Conservation (phyloP, 495 filamentous ascomycete species). For the Talaromyces thailandensis region DNA sequence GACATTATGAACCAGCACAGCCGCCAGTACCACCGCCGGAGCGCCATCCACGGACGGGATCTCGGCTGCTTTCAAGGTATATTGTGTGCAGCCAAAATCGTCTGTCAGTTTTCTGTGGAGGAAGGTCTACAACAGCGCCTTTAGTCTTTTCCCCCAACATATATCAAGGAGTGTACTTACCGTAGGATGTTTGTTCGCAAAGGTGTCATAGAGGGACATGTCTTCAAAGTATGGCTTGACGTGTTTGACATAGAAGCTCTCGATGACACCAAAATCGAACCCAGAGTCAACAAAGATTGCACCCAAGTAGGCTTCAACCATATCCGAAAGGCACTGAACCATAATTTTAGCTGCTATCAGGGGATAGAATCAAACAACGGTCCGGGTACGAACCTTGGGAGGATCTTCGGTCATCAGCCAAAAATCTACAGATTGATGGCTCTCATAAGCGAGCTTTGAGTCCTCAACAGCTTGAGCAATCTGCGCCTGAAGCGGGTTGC, state of each 20-base stretch:
- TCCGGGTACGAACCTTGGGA: constrained; percentile 49
- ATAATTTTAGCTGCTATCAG: neutral
- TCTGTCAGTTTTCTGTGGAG: constrained; percentile 41
- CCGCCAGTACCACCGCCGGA: constrained; percentile 50
- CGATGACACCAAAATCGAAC: constrained; percentile 66
- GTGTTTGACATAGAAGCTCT: constrained; percentile 64
- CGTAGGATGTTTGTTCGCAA: constrained; percentile 80
- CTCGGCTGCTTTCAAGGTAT: constrained; percentile 44
- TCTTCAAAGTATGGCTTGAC: constrained; percentile 76
- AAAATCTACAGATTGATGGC: constrained; percentile 59
- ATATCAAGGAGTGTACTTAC: constrained; percentile 19
- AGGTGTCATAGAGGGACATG: constrained; percentile 81
- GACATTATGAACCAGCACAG: constrained; percentile 65
- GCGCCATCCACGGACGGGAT: constrained; percentile 34
- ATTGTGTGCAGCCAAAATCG: constrained; percentile 45
- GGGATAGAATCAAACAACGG: neutral
- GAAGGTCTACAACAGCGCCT: constrained; percentile 32
- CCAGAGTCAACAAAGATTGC: constrained; percentile 87
- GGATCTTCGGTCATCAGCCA: constrained; percentile 64
- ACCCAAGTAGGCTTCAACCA: constrained; percentile 83
- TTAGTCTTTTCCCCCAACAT: neutral
- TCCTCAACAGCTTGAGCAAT: constrained; percentile 64
- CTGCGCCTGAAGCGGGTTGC: constrained; percentile 46
- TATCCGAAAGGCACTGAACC: constrained; percentile 66
- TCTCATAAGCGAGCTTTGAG: constrained; percentile 43